Evolutionary conservation across 305 asterid species (phyloP), one percentile per base, ranked within the genome.

Genomic region (Solanum hybrid): DNA sequence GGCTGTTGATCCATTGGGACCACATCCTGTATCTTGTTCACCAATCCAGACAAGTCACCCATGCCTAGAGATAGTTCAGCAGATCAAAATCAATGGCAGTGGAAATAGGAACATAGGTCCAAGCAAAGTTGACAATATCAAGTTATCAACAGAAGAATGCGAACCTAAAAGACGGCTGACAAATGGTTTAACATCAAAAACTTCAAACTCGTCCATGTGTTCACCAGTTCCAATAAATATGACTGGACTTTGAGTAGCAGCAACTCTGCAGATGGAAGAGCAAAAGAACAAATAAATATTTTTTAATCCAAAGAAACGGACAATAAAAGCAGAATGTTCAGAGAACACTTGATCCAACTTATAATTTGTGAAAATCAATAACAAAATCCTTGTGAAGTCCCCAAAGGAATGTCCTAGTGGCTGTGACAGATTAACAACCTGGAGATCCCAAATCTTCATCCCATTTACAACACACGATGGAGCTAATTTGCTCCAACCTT

Each of bases 1-100:
- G 98, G 99, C 93, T 97, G 99, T 92, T 98, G 99, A 90, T 97
- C 99, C 98, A 95, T 96, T 0, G 99, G 99, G 89, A 97, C 99
- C 89, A 95, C 98, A 91, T 97, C 98, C 34, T 96, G 99, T 90
- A 97, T 96, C 92, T 96, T 97, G 94, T 97, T 98, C 98, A 97
- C 95, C 93, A 97, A 96, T 75, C 99, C 99, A 90, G 99, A 96
- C 98, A 94, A 96, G 93, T 97, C 99, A 89, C 99, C 99, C 98
- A 96, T 95, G 83, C 99, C 99, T 96, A 84, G 72, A 84, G 39
- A 51, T 31, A 31, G 20, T 85, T 85, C 77, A 85, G 45, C 13
- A 85, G 88, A 57, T 11, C 88, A 85, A 26, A 31, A 38, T 85
- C 32, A 85, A 31, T 20, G 88, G 32, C 45, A 57, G 45, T 20